These are phyloP conservation scores for Diatrype stigma DNA, from an alignment of 2,329 filamentous ascomycete species.

Conservation along the genomic window DNA sequence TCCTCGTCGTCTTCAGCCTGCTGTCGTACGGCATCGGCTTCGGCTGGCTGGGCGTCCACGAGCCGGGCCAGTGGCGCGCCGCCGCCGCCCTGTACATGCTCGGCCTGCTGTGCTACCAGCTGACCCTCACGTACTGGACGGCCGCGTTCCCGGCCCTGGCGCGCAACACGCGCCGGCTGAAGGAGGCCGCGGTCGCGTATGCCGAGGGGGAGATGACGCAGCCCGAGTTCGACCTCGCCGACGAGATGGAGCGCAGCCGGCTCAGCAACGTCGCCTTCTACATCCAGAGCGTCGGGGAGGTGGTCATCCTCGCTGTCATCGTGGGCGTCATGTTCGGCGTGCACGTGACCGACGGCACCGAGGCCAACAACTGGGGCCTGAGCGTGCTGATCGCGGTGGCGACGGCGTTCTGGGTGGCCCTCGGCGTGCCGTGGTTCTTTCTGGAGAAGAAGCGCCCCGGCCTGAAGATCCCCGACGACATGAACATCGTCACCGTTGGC, in stretches of 20 bases:
- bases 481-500: slow-evolving; percentile 49
- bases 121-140: slow-evolving; percentile 65
- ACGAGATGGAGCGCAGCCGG: slow-evolving; percentile 60
- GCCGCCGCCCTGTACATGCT: slow-evolving; percentile 62
- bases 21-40: slow-evolving; percentile 62
- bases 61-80: slow-evolving; percentile 53
- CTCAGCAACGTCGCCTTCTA: slow-evolving; percentile 62
- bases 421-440: slow-evolving; percentile 64
- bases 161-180: slow-evolving; percentile 31
- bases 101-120: slow-evolving; percentile 62
- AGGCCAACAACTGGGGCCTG: slow-evolving; percentile 63
- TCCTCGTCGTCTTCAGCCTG: slow-evolving; percentile 57
- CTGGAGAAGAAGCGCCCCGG: slow-evolving; percentile 62
- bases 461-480: slow-evolving; percentile 32
- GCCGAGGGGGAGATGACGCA: slow-evolving; percentile 45
- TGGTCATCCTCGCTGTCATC: slow-evolving; percentile 60
- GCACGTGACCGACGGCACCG: slow-evolving; percentile 52
- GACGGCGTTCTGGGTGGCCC: slow-evolving; percentile 58
- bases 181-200: slow-evolving; percentile 27
- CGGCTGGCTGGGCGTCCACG: slow-evolving; percentile 63
- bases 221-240: slow-evolving; percentile 56
- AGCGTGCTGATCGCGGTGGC: slow-evolving; percentile 63
- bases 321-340: slow-evolving; percentile 61
- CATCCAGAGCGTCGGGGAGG: slow-evolving; percentile 57
- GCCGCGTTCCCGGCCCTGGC: slow-evolving; percentile 47